Base-by-base conservation (phyloP, 257 asterid species). In the Eustoma russellianum region DNA sequence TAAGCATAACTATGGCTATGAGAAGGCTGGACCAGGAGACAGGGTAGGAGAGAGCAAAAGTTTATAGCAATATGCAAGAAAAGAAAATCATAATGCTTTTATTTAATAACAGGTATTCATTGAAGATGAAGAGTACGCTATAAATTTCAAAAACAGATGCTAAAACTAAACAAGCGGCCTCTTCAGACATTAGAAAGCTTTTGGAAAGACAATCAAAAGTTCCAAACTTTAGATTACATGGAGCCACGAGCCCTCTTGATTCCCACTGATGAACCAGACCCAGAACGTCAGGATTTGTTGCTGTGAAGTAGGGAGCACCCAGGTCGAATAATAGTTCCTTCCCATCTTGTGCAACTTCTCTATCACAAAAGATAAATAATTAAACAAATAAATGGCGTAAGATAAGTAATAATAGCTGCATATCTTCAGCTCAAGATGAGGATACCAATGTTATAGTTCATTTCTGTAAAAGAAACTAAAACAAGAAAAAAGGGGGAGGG, bases 141-240 rank as follows among this genome's bases (percentile, higher is more conserved):
- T 6, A 34, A 7, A 52, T 17, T 52, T 30, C 28, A 6, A 15
- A 13, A 17, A 5, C 15, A 33, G 35, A 54, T 16, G 14, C 56
- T 9, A 52, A 5, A 34, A 8, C 12, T 2, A 48, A 33, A 15
- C 1, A 17, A 50, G 12, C 28, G 15, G 80, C 97, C 94, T 88
- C 83, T 19, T 80, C 80, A 59, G 52, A 41, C 52, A 19, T 17
- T 70, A 71, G 64, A 62, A 85, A 86, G 66, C 56, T 73, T 61
- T 77, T 83, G 57, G 93, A 73, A 47, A 52, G 52, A 34, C 59
- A 89, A 76, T 89, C 95, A 60, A 89, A 86, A 63, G 83, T 75
- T 44, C 84, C 95, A 65, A 85, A 83, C 53, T 74, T 89, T 50
- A 72, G 87, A 55, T 79, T 83, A 95, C 95, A 89, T 61, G 76